Evolutionary conservation across 768 basidiomycete genomes (phyloP).

Genomic region (Sutorius australiensis): DNA sequence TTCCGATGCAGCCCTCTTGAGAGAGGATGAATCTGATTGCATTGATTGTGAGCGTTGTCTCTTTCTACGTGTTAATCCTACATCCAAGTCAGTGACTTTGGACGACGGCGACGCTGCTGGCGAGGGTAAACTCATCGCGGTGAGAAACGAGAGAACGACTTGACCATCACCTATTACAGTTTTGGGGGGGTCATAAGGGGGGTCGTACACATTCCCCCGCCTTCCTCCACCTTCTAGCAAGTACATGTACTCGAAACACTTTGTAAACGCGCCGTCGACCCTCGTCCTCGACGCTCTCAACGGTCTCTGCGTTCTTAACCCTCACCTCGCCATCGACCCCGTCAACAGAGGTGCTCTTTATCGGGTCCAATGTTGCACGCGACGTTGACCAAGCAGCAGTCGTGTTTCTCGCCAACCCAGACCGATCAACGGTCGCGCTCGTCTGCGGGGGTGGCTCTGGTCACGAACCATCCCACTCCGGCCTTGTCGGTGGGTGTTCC

Average conservation of each 20-base stretch:
- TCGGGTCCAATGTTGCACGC: not conserved
- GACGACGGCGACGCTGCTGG: conserved; percentile 41
- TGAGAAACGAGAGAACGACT: conserved; percentile 3
- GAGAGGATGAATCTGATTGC: conserved; percentile 70
- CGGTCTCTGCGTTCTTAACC: conserved; percentile 70
- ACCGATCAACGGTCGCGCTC: conserved; percentile 66
- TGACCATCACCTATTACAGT: not conserved
- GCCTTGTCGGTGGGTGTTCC: conserved; percentile 68
- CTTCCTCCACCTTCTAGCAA: not conserved
- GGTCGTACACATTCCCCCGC: conserved; percentile 3
- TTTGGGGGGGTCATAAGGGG: conserved; percentile 16
- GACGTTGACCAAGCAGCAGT: conserved; percentile 38
- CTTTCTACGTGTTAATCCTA: conserved; percentile 44
- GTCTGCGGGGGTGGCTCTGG: conserved; percentile 85
- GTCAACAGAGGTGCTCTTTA: conserved; percentile 59
- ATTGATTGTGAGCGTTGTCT: conserved; percentile 73
- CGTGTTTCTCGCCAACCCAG: conserved; percentile 53
- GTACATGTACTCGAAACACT: conserved; percentile 52
- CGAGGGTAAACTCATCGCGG: conserved; percentile 43
- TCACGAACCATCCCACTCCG: conserved; percentile 89
- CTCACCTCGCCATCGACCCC: conserved; percentile 65
- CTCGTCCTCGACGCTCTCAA: conserved; percentile 77
- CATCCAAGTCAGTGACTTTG: conserved; percentile 36
- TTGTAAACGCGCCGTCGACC: conserved; percentile 64
- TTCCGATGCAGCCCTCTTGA: conserved; percentile 78